phyloP scores from a whole-genome alignment of 2,329 filamentous ascomycete genomes.

The Cryphonectria japonica region DNA sequence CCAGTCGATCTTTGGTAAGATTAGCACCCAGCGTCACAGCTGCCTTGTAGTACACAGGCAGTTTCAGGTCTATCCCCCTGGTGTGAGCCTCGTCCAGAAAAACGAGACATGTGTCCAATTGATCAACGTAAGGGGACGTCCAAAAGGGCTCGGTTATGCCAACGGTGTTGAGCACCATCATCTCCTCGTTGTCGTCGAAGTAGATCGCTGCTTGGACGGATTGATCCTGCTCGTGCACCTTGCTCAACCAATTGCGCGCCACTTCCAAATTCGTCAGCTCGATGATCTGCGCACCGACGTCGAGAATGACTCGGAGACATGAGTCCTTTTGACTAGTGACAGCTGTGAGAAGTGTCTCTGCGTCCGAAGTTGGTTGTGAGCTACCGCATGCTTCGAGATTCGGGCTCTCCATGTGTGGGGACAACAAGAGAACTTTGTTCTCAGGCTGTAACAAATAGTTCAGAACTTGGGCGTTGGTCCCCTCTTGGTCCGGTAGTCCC shows the following conservation, averaged over 20 bases:
- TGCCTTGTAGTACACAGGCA: slow-evolving; percentile 63
- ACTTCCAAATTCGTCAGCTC: slow-evolving; percentile 63
- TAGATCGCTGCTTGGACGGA: slow-evolving; percentile 57
- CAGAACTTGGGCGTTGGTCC: slow-evolving; percentile 71
- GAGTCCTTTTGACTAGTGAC: slow-evolving; percentile 43
- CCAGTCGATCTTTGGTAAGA: slow-evolving; percentile 69
- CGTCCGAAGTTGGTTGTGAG: slow-evolving; percentile 36
- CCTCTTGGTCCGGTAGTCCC: slow-evolving; percentile 56
- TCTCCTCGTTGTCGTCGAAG: slow-evolving; percentile 58
- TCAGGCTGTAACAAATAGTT: slow-evolving; percentile 58
- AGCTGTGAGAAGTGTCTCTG: slow-evolving; percentile 48
- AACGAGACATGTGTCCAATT: slow-evolving; percentile 63
- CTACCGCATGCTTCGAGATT: background rate
- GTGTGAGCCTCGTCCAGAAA: slow-evolving; percentile 75
- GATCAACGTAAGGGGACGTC: slow-evolving; percentile 60
- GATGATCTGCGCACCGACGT: slow-evolving; percentile 72
- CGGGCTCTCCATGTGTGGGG: background rate
- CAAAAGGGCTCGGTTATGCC: slow-evolving; percentile 54
- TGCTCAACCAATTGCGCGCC: slow-evolving; percentile 56
- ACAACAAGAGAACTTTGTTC: slow-evolving; percentile 47
- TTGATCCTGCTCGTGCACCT: slow-evolving; percentile 18
- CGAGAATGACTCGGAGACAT: slow-evolving; percentile 63
- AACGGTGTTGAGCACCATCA: slow-evolving; percentile 55
- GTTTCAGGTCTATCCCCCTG: slow-evolving; percentile 67
- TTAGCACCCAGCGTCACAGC: slow-evolving; percentile 68